phyloP scores from a whole-genome alignment of 2,329 filamentous ascomycete genomes.

The Microdochium trichocladiopsis region DNA sequence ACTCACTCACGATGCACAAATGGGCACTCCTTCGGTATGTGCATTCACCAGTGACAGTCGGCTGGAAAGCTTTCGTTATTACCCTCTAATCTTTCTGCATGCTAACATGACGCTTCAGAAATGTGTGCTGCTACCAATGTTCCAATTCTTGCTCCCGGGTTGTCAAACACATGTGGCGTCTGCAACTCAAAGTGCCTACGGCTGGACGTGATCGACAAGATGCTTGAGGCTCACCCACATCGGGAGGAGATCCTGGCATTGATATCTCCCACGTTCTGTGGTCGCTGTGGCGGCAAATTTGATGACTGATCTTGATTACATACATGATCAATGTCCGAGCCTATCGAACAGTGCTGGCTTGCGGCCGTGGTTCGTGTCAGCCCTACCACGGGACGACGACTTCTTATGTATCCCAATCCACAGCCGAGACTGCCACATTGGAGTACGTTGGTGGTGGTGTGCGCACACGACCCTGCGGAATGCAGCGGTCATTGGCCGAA shows the following conservation, averaged over 20 bases:
- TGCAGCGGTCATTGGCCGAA: no score
- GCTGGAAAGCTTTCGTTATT: no score
- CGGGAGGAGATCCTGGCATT: conserved; percentile 19
- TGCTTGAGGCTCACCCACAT: conserved; percentile 20
- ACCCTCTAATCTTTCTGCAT: not conserved
- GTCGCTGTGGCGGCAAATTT: conserved; percentile 34
- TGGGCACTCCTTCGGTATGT: conserved; percentile 29
- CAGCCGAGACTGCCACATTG: no score
- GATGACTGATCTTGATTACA: conserved; percentile 19
- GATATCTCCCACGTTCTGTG: conserved; percentile 26
- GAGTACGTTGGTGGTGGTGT: no score
- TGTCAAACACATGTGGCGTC: conserved; percentile 47
- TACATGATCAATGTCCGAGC: no score
- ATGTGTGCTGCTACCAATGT: conserved; percentile 46
- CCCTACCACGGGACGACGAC: no score
- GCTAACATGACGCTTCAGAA: conserved; percentile 20
- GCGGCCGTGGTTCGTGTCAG: no score
- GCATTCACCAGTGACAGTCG: no score
- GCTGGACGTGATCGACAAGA: conserved; percentile 28
- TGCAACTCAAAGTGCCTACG: conserved; percentile 45
- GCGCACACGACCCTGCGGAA: no score
- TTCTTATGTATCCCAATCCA: no score
- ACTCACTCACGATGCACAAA: conserved; percentile 30
- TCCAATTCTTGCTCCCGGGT: conserved; percentile 45
- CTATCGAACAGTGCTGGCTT: no score